Evolutionary conservation across 805 yeast genomes (phyloP), one percentile per base, ranked within the genome.

Genomic region (Candida lessepsii): DNA sequence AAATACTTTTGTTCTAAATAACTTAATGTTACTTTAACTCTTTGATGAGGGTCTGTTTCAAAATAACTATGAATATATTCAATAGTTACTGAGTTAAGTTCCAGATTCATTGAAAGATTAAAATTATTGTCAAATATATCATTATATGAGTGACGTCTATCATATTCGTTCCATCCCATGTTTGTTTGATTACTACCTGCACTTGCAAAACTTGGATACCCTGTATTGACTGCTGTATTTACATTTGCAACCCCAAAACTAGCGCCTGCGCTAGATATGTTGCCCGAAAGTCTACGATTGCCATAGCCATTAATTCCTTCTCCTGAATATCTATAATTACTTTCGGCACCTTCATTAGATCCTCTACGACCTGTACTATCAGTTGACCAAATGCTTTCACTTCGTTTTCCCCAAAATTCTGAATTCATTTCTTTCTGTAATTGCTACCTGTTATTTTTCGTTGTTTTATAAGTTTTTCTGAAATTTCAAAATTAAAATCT

Each of bases 21-120:
- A 20, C 44, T 46, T 18, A 56, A 41, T 3, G 64, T 63, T n/a
- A 66, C 67, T 34, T 61, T 56, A 8, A 69, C 72, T 24, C 73
- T 48, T 40, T 61, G 54, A 47, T 66, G 71, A 5, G 65, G 60
- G 45, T 69, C 75, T 5, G 37, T 39, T 23, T 60, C 57, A 49
- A 69, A 69, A 48, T 69, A 69, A 15, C 57, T 63, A 36, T 57
- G 47, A 15, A 66, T 62, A 8, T 53, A 31, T 25, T 48, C 47
- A 21, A 52, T 23, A 7, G 52, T 51, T 19, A 17, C 10, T 2
- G 33, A 3, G 16, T 39, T 39, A 11, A 39, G 18, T 17, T 37
- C 40, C 16, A 15, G 35, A 8, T 11, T 27, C 6, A 11, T 7
- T 19, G 17, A 19, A 13, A 19, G 4, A 7, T 38, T 13, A 32